phyloP scores from a whole-genome alignment of 108 stramenopile genomes.

The Skeletonema menzelii region DNA sequence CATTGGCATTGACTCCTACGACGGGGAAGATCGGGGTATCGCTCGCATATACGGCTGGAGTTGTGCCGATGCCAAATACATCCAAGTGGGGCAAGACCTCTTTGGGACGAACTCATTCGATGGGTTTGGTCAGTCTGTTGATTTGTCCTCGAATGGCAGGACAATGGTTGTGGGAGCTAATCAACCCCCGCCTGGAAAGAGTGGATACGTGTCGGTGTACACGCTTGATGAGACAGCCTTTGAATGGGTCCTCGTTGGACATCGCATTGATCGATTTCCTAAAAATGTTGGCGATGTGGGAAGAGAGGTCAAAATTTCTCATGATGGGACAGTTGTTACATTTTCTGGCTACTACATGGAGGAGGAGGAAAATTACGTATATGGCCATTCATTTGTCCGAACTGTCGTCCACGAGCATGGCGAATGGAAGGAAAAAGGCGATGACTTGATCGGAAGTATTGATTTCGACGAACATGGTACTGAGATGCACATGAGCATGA shows the following conservation, averaged over 20 bases:
- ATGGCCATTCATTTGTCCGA: conserved; percentile 8
- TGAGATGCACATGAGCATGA: not conserved
- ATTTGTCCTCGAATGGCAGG: conserved; percentile 43
- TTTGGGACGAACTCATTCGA: conserved; percentile 39
- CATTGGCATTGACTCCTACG: conserved; percentile 20
- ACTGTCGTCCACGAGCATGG: not conserved
- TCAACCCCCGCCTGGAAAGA: conserved; percentile 24
- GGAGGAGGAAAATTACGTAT: conserved; percentile 1
- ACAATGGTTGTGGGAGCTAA: conserved; percentile 48
- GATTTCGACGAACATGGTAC: conserved; percentile 13
- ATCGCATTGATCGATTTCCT: conserved; percentile 10
- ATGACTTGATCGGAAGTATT: conserved; percentile 18
- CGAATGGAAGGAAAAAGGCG: conserved; percentile 17
- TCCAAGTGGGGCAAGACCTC: conserved; percentile 17
- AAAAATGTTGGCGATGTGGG: conserved; percentile 11
- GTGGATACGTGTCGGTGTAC: conserved; percentile 21
- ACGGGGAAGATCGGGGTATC: conserved; percentile 22
- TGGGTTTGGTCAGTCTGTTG: conserved; percentile 52
- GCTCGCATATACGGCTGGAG: conserved; percentile 20
- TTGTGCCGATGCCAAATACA: conserved; percentile 1
- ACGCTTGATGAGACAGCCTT: not conserved
- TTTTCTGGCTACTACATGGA: conserved; percentile 7
- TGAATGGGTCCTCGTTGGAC: not conserved
- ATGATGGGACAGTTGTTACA: conserved; percentile 12
- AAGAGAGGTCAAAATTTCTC: conserved; percentile 12